Percentiles rank a stretch among this genome's conserved stretches.
Evolutionary conservation across 495 filamentous ascomycete genomes (phyloP).

Genomic region (Bathelium albidoporum): DNA sequence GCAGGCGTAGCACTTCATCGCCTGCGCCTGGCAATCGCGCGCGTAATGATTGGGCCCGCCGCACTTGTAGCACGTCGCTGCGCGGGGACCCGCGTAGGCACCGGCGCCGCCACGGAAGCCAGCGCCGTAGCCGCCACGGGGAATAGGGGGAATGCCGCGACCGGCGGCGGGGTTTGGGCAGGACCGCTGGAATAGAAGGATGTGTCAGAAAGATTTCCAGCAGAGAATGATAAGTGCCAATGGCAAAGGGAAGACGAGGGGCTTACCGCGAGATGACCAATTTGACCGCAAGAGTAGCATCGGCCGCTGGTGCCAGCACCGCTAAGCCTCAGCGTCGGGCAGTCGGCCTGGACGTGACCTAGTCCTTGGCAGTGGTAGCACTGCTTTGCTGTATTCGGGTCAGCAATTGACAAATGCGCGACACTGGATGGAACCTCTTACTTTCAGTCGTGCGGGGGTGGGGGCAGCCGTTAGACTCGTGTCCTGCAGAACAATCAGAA

Average conservation of each 20-base stretch:
- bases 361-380: conserved; percentile 99
- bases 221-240: too few relatives aligned
- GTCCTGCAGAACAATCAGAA: conserved; percentile 45
- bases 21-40: conserved; percentile 97
- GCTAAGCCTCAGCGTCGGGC: conserved; percentile 89
- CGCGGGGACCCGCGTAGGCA: conserved; percentile 53
- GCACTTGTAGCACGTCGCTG: conserved; percentile 98
- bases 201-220: not conserved
- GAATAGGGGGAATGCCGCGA: conserved; percentile 37
- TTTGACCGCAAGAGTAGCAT: conserved; percentile 92
- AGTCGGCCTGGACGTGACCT: conserved; percentile 97
- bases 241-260: too few relatives aligned
- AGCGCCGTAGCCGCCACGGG: conserved; percentile 52
- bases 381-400: conserved; percentile 65
- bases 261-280: conserved; percentile 76
- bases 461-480: conserved; percentile 96
- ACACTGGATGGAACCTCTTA: conserved; percentile 33
- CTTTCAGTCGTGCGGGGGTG: conserved; percentile 91
- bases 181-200: conserved; percentile 48
- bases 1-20: conserved; percentile 99
- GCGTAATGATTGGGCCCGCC: conserved; percentile 98
- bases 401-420: conserved; percentile 11
- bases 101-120: conserved; percentile 61
- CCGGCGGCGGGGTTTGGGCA: conserved; percentile 61
- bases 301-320: conserved; percentile 67